Base-by-base conservation (phyloP, 192 early-diverging fungal genomes). In the Geranomyces michiganensis region DNA sequence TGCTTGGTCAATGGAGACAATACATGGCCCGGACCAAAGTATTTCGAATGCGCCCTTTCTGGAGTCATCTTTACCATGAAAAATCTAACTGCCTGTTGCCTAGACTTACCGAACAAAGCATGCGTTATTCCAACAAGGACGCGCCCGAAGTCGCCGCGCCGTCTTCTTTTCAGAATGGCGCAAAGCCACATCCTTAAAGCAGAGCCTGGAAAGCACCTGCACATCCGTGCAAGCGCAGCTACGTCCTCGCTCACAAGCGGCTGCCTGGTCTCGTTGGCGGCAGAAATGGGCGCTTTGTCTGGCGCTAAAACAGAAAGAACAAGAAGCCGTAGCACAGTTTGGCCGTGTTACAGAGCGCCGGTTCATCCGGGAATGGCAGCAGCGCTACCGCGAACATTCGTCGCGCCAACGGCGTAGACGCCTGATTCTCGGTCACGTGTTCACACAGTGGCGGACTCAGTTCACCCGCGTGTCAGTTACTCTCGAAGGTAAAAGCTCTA, bases 331-430 rank as follows among this genome's bases (percentile, higher is more conserved):
- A 15, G 24, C 19, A 17, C 51, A 53, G 7, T 26, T 6, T 17
- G 51, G 24, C 7, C 51, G 51, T 17, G 24, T 53, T 53, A 17
- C 17, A 6, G n/a, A 53, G 15, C 51, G 51, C 51, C 51, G 15
- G 7, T 53, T 53, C 24, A n/a, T 53, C n/a, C 24, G 24, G n/a
- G 51, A 53, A 26, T 53, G 51, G 51, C 51, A 53, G 51, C 24
- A 24, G 51, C 19, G 51, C n/a, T n/a, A 26, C 51, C 19, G 51
- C 19, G 51, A 53, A 53, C 51, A 53, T n/a, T n/a, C 24, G 19
- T n/a, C 15, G 24, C 19, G 51, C 19, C 51, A 53, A 7, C n/a
- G 19, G 51, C 51, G 51, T 2, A 26, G 17, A 6, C 51, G 51
- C 51, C 4, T 24, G 4, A 53, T 53, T 26, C 19, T 24, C 4